A percentile compares a stretch with the other conserved stretches of the same genome.
These are phyloP conservation scores for Solanum chilense DNA, from an alignment of 257 asterid genomes.

Conservation along the genomic window DNA sequence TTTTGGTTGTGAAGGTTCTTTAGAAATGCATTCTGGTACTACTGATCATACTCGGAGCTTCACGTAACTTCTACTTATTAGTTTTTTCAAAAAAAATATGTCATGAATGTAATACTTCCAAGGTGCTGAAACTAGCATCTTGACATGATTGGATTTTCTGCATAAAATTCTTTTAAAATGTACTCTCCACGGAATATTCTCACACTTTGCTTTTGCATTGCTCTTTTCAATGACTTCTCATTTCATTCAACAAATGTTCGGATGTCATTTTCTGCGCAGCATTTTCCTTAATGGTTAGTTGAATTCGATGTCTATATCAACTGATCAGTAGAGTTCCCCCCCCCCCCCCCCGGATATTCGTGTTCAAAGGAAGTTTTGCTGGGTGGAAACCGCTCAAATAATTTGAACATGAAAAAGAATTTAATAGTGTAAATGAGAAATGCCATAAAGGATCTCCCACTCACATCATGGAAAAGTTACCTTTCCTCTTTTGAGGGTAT, in stretches of 20 bases:
- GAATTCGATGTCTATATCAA: neutral
- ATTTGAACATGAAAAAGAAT: neutral
- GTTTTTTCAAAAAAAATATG: neutral
- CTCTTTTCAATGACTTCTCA: neutral
- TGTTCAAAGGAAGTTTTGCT: neutral
- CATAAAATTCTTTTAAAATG: neutral
- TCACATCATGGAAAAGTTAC: neutral
- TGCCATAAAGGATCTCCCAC: neutral
- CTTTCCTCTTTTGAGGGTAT: neutral
- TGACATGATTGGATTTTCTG: neutral
- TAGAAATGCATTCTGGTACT: neutral
- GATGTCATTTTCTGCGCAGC: neutral
- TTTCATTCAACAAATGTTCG: neutral
- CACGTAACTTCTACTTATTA: neutral
- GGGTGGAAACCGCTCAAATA: neutral
- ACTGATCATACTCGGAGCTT: neutral
- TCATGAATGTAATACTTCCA: neutral
- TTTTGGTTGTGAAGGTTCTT: neutral
- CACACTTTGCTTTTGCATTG: neutral
- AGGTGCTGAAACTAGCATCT: neutral
- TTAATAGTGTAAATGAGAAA: neutral
- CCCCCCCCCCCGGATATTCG: neutral
- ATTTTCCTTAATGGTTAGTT: neutral
- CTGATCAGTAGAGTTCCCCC: neutral
- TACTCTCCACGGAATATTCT: neutral